Base-by-base conservation (phyloP, 106 monocot species). In the Acanthochlamys bracteata region DNA sequence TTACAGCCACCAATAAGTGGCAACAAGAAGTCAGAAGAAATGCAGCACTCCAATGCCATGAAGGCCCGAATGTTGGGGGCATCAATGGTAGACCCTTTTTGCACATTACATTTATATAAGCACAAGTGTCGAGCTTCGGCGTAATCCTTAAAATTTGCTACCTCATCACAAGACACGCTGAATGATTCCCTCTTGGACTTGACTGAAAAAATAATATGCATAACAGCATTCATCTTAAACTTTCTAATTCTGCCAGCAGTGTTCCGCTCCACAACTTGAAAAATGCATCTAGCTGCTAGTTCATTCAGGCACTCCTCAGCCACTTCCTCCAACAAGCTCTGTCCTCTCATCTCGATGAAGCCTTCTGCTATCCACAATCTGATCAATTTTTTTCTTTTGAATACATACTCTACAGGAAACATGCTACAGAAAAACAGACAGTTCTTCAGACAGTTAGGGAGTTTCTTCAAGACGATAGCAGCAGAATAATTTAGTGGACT, bases 311-410 rank as follows among this genome's bases (percentile, higher is more conserved):
- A 74, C 7, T 70, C 80, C 42, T 66, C 74, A 20, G 74, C 64
- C 39, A 66, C 65, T 24, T 70, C 79, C 42, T 79, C 79, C 58
- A 70, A 14, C 39, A 70, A 69, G 17, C 25, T 74, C 14, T 14
- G 1, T 11, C 59, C 60, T 26, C 25, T 63, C 16, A 17, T 33
- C 24, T 57, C 55, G 23, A 73, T 20, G 25, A 78, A 59, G 0
- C 73, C 78, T 63, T 78, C 75, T 19, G 80, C 70, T 3, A 80
- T 69, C 80, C 75, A 80, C 1, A 59, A 23, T 15, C 67, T 42
- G 0, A 53, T 60, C 7, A 80, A 59, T 41, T 59, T 68, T 14
- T 59, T 57, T n/a, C 20, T 67, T 10, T 21, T 1, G 46, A 80
- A 60, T 7, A 15, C 0, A 41, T 51, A 57, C 53, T 71, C 60